phyloP scores from a whole-genome alignment of 2,329 filamentous ascomycete genomes.

The Diaporthe sp. region DNA sequence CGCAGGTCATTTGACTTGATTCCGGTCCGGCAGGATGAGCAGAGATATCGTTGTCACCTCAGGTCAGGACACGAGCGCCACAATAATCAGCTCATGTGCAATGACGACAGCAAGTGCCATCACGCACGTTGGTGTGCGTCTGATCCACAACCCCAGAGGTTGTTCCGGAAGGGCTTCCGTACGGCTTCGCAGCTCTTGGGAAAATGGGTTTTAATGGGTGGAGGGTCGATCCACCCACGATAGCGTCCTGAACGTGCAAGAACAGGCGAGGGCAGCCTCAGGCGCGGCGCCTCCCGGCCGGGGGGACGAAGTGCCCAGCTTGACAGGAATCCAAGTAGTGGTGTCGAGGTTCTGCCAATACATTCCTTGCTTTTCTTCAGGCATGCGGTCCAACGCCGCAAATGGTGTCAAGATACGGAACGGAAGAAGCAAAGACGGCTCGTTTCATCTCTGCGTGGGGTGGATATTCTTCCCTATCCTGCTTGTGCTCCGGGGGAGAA shows the following conservation, averaged over 20 bases:
- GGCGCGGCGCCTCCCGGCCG: neutral
- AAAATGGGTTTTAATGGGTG: neutral
- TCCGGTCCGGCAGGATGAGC: neutral
- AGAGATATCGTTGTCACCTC: slow-evolving; percentile 13
- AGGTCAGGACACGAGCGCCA: slow-evolving; percentile 19
- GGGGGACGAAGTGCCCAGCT: neutral
- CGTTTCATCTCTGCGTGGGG: neutral
- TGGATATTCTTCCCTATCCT: neutral
- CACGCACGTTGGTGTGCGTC: neutral
- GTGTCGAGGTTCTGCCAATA: neutral
- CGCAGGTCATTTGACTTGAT: neutral
- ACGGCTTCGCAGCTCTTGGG: neutral
- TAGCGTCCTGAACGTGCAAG: slow-evolving; percentile 4
- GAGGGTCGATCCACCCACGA: neutral
- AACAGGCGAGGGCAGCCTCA: slow-evolving; percentile 15
- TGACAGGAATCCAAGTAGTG: slow-evolving; percentile 7
- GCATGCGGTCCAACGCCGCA: neutral
- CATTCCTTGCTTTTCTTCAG: slow-evolving; percentile 13
- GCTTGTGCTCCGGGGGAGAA: neutral
- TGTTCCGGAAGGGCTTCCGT: neutral
- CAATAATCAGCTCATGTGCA: slow-evolving; percentile 18
- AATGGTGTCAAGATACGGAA: neutral
- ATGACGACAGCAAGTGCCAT: slow-evolving; percentile 21
- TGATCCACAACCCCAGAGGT: neutral
- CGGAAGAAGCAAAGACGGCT: slow-evolving; percentile 24